phyloP scores from a whole-genome alignment of 73 alveolate genomes.

The Urostyla sp. region DNA sequence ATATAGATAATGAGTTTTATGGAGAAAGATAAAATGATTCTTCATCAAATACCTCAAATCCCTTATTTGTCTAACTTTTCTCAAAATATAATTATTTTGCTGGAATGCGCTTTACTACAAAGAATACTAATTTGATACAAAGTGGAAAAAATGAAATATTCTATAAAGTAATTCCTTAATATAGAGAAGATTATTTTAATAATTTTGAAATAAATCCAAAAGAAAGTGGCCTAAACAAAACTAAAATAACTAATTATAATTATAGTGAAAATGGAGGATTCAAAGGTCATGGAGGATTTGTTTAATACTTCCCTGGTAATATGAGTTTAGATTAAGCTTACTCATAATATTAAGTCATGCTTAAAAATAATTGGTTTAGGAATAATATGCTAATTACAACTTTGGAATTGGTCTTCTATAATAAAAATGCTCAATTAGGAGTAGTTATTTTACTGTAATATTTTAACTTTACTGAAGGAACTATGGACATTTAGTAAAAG shows the following conservation, averaged over 20 bases:
- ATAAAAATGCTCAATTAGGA: constrained; percentile 51
- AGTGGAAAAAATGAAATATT: neutral
- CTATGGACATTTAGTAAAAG: neutral
- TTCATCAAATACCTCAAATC: neutral
- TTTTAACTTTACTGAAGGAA: constrained; percentile 55
- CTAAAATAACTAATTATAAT: constrained; percentile 11
- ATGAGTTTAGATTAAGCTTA: constrained; percentile 20
- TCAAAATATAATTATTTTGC: constrained; percentile 46
- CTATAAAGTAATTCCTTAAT: constrained; percentile 6
- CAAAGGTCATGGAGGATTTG: constrained; percentile 61
- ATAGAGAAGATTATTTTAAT: neutral
- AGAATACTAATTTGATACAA: constrained; percentile 11
- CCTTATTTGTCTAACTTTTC: neutral
- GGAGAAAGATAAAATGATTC: neutral
- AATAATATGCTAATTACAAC: constrained; percentile 29
- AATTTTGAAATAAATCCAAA: neutral
- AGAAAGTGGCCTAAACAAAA: neutral
- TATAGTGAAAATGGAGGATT: constrained; percentile 43
- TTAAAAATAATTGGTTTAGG: constrained; percentile 36
- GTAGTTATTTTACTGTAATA: constrained; percentile 1
- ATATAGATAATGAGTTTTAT: neutral
- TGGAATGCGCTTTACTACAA: constrained; percentile 67
- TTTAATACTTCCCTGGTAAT: constrained; percentile 40
- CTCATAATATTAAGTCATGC: neutral
- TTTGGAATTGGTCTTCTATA: constrained; percentile 67